Percentiles rank a stretch among this genome's conserved stretches.
These are phyloP conservation scores for Trifolium pratense DNA, from an alignment of 306 rosid species.

Conservation along the genomic window DNA sequence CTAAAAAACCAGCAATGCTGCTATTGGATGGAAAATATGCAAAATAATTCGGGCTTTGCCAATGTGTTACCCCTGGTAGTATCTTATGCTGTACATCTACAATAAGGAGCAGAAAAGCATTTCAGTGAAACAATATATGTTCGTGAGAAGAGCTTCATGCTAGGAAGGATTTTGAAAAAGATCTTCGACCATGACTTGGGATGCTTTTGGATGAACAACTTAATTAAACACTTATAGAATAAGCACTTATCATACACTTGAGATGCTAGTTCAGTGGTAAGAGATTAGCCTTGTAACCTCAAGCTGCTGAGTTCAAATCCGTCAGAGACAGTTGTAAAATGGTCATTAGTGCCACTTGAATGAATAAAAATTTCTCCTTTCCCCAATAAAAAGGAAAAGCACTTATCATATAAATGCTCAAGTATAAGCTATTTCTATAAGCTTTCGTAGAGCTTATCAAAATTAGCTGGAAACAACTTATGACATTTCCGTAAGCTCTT, in stretches of 20 bases:
- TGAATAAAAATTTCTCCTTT: too few species aligned
- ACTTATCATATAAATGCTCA: too few species aligned
- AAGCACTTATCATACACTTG: too few species aligned
- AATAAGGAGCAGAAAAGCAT: constrained; percentile 31
- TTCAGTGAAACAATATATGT: constrained; percentile 33
- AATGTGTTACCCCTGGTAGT: constrained; percentile 94
- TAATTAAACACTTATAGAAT: neutral
- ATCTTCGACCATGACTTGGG: neutral
- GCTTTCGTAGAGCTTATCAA: too few species aligned
- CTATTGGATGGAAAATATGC: constrained; percentile 94
- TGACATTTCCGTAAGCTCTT: neutral
- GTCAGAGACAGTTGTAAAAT: too few species aligned
- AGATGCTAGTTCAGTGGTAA: too few species aligned
- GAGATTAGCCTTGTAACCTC: too few species aligned
- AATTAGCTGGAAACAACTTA: neutral
- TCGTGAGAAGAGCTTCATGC: neutral
- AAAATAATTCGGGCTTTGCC: constrained; percentile 97
- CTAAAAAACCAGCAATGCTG: constrained; percentile 91
- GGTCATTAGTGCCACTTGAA: too few species aligned
- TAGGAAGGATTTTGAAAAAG: too few species aligned
- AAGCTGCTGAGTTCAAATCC: too few species aligned
- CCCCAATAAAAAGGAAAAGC: too few species aligned
- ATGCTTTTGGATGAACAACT: neutral
- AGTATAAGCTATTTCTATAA: neutral
- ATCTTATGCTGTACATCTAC: constrained; percentile 86